Conservation (phyloP, 2,329 filamentous ascomycete species). For the Grosmannia penicillata region DNA sequence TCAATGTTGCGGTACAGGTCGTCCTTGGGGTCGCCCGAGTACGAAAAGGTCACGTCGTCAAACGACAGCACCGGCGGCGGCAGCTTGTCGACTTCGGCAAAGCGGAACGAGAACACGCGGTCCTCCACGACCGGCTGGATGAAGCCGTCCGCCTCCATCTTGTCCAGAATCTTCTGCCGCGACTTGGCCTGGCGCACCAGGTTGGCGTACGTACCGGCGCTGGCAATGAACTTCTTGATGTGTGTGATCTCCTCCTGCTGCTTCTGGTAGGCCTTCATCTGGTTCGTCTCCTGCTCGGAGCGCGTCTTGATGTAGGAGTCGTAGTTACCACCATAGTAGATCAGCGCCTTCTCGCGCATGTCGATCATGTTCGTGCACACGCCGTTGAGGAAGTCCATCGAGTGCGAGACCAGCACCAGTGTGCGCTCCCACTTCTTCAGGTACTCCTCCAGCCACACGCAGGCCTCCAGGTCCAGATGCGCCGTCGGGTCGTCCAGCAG, state of each 20-base stretch:
- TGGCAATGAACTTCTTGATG: conserved; percentile 99
- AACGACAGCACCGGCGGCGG: conserved; percentile 92
- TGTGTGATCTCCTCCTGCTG: conserved; percentile 98
- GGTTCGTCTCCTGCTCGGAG: conserved; percentile 87
- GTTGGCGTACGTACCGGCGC: conserved; percentile 98
- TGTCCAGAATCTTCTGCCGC: conserved; percentile 98
- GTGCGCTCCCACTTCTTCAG: conserved; percentile 99
- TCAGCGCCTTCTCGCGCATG: conserved; percentile 76
- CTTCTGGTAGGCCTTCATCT: conserved; percentile 98
- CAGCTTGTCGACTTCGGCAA: conserved; percentile 98
- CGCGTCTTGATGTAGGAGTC: conserved; percentile 95
- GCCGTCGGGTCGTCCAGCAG: conserved; percentile 96
- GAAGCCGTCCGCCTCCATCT: conserved; percentile 99
- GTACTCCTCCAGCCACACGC: conserved; percentile 99
- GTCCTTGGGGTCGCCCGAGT: conserved; percentile 78
- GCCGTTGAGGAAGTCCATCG: conserved; percentile 97
- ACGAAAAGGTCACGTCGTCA: conserved; percentile 95
- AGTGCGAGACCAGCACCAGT: conserved; percentile 91
- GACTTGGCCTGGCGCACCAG: conserved; percentile 98
- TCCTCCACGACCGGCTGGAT: conserved; percentile 82
- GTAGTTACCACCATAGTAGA: conserved; percentile 99
- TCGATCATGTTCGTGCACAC: conserved; percentile 98
- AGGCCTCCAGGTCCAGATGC: conserved; percentile 97
- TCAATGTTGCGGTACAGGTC: conserved; percentile 95
- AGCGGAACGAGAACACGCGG: conserved; percentile 91